Percentiles rank a stretch among this genome's conserved stretches.
Conservation (phyloP, 306 rosid species). For the Cicer yamashitae region DNA sequence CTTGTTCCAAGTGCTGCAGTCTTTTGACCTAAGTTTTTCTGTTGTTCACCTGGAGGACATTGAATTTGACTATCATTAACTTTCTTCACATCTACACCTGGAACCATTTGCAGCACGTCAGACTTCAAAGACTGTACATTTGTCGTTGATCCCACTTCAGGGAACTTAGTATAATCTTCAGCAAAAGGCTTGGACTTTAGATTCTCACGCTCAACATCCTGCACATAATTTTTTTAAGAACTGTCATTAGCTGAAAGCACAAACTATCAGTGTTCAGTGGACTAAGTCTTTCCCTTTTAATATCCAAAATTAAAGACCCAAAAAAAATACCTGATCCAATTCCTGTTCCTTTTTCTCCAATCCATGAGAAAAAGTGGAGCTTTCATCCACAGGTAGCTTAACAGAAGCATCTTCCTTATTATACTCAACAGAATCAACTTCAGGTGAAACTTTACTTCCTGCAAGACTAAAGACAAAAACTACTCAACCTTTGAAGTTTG, state of each 20-base stretch:
- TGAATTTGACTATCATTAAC: conserved; percentile 38
- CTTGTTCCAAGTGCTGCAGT: conserved; percentile 47
- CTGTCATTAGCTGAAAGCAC: conserved; percentile 37
- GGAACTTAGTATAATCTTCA: conserved; percentile 45
- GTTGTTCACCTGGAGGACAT: conserved; percentile 34
- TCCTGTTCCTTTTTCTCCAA: conserved; percentile 54
- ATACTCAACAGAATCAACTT: conserved; percentile 50
- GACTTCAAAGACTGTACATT: conserved; percentile 47
- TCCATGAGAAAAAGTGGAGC: conserved; percentile 43
- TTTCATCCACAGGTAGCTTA: conserved; percentile 44
- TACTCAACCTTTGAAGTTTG: conserved; percentile 37
- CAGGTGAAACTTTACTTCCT: conserved; percentile 54
- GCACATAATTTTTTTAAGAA: conserved; percentile 47
- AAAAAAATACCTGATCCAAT: conserved; percentile 41
- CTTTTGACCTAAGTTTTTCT: conserved; percentile 41
- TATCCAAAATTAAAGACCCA: conserved; percentile 38
- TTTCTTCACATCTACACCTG: conserved; percentile 35
- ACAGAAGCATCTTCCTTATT: conserved; percentile 54
- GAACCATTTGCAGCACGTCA: conserved; percentile 46
- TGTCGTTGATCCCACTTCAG: conserved; percentile 46
- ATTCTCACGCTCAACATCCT: conserved; percentile 53
- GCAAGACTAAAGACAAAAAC: conserved; percentile 55
- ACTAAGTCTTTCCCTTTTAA: conserved; percentile 46
- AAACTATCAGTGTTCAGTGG: conserved; percentile 22
- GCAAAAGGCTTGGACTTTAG: conserved; percentile 38